These are phyloP conservation scores for Discostella pseudostelligera DNA, from an alignment of 108 stramenopile genomes.

Conservation along the genomic window DNA sequence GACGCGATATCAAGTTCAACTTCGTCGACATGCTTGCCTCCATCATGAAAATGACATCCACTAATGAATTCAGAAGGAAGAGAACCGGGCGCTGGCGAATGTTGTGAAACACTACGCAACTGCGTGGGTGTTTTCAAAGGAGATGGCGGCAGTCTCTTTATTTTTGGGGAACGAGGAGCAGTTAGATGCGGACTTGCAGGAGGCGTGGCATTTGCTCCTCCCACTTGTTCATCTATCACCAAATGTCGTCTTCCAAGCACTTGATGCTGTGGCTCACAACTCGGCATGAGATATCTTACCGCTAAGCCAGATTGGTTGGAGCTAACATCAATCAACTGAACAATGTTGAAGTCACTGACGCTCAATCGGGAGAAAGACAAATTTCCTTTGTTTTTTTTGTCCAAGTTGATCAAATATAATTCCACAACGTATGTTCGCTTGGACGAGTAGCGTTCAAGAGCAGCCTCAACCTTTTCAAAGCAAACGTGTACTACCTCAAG, in stretches of 20 bases:
- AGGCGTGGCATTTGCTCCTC: neutral
- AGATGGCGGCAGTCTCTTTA: neutral
- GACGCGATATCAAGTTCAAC: slow-evolving; percentile 70
- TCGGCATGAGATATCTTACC: slow-evolving; percentile 12
- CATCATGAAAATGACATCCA: slow-evolving; percentile 62
- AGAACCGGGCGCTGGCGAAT: neutral
- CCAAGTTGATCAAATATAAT: slow-evolving; percentile 12
- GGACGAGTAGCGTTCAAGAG: slow-evolving; percentile 69
- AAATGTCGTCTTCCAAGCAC: slow-evolving; percentile 9
- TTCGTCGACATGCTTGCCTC: slow-evolving; percentile 61
- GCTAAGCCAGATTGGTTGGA: neutral
- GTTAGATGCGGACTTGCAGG: neutral
- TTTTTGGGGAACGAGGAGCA: slow-evolving; percentile 8
- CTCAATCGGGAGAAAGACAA: slow-evolving; percentile 25
- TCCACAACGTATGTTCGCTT: slow-evolving; percentile 21
- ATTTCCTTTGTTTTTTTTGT: slow-evolving; percentile 17
- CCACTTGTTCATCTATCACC: neutral
- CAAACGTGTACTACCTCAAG: slow-evolving; percentile 33
- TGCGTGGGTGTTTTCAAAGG: slow-evolving; percentile 15
- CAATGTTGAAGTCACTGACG: slow-evolving; percentile 19
- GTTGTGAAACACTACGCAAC: neutral
- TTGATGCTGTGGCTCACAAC: slow-evolving; percentile 24
- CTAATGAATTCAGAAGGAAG: slow-evolving; percentile 13
- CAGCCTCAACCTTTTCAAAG: slow-evolving; percentile 67
- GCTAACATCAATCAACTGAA: slow-evolving; percentile 26